Evolutionary conservation across 352 stramenopile genomes (phyloP).

Genomic region (Pythium guiyangense): DNA sequence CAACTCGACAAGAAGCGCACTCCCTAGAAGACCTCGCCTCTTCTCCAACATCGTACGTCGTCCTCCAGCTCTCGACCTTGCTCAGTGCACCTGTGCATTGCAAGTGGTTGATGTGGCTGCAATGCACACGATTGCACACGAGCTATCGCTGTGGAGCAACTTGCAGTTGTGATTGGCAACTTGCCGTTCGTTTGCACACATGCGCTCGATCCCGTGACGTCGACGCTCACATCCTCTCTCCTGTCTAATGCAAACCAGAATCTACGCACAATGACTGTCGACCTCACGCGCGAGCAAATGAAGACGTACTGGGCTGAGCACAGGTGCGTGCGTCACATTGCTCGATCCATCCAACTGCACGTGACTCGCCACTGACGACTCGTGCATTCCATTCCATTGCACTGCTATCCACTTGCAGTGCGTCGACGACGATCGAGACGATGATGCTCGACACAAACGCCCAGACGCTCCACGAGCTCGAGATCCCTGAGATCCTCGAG

Average conservation of each 20-base stretch:
- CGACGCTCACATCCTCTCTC: neutral
- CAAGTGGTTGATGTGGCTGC: too few relatives aligned
- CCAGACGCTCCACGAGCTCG: constrained; percentile 63
- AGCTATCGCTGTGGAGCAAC: too few relatives aligned
- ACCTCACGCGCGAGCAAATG: constrained; percentile 62
- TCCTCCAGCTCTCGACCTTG: neutral
- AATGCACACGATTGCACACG: too few relatives aligned
- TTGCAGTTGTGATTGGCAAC: too few relatives aligned
- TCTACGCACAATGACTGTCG: constrained; percentile 37
- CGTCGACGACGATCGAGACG: constrained; percentile 56
- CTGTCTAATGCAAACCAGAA: neutral
- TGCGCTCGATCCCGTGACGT: too few relatives aligned
- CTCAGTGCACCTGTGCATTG: neutral
- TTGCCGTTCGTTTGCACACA: too few relatives aligned
- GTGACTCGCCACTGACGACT: constrained; percentile 6
- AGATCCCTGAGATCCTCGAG: constrained; percentile 74
- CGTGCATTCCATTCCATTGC: too few relatives aligned
- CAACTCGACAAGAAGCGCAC: constrained; percentile 4
- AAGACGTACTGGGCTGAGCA: constrained; percentile 82
- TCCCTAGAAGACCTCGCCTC: neutral
- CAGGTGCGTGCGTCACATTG: constrained; percentile 19
- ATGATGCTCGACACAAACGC: constrained; percentile 87
- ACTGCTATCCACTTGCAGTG: neutral
- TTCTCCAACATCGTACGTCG: neutral
- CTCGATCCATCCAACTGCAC: neutral